Conservation (phyloP, 1,284 basidiomycete genomes). For the Rhodotorula sp. region DNA sequence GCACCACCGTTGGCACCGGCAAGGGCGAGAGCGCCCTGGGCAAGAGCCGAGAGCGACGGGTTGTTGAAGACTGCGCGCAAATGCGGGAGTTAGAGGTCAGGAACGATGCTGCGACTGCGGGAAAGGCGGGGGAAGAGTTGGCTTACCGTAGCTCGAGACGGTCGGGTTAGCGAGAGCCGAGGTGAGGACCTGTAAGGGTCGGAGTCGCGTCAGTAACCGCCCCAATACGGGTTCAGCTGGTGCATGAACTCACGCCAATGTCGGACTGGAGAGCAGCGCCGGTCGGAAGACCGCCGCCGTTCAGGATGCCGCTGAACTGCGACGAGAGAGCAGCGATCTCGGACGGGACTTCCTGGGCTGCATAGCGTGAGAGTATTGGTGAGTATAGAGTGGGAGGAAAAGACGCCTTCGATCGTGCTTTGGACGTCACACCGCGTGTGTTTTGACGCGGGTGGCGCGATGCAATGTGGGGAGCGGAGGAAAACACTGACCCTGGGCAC, state of each 20-base stretch:
- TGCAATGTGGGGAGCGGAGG: background rate
- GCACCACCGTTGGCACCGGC: background rate
- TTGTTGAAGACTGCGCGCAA: conserved; percentile 4
- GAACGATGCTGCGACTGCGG: no score
- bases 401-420: no score
- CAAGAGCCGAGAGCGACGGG: conserved; percentile 10
- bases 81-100: no score
- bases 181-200: background rate
- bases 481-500: conserved; percentile 1
- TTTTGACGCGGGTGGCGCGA: background rate
- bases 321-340: background rate
- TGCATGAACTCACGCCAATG: background rate
- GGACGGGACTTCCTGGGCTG: conserved; percentile 2
- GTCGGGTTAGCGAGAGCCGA: conserved; percentile 10
- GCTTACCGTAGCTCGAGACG: background rate
- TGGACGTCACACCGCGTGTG: no score
- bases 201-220: background rate
- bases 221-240: background rate
- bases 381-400: background rate
- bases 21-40: background rate
- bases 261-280: conserved; percentile 6
- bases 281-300: background rate
- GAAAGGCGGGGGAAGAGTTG: background rate
- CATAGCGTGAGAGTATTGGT: background rate
- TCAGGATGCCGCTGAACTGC: conserved; percentile 1